Evolutionary conservation across 306 rosid species (phyloP).

Genomic region (Cucumis melo): DNA sequence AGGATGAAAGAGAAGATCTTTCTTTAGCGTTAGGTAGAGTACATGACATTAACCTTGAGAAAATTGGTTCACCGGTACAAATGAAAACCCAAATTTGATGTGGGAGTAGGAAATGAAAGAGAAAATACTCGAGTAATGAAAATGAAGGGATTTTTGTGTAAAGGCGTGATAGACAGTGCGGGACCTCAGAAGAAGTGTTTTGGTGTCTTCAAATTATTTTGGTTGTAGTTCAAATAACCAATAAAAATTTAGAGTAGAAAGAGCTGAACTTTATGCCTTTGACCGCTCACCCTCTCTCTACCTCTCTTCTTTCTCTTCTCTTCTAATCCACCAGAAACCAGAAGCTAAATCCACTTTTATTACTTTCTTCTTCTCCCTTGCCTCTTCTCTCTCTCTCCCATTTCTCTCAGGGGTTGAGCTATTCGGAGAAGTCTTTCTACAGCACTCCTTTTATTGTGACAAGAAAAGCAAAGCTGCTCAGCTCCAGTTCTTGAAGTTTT

Average conservation of each 20-base stretch:
- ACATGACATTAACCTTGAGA: no score
- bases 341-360: constrained; percentile 16
- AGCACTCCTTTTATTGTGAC: constrained; percentile 22
- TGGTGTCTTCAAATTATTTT: constrained; percentile 18
- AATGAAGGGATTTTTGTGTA: constrained; percentile 11
- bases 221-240: background rate
- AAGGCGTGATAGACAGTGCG: constrained; percentile 34
- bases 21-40: no score
- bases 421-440: constrained; percentile 16
- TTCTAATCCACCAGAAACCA: constrained; percentile 32
- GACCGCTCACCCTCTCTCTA: constrained; percentile 28
- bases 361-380: constrained; percentile 8
- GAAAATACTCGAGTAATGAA: background rate
- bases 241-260: background rate
- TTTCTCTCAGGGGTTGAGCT: constrained; percentile 12
- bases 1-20: no score
- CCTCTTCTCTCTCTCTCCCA: background rate
- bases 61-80: no score
- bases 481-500: constrained; percentile 5
- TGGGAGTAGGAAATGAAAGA: background rate
- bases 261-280: constrained; percentile 28
- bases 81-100: no score
- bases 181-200: constrained; percentile 30
- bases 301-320: constrained; percentile 7
- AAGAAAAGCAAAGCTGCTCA: constrained; percentile 27